Percentiles rank a stretch among this genome's conserved stretches.
Conservation (phyloP, 345 rosid genomes). For the Euphorbia peplus region DNA sequence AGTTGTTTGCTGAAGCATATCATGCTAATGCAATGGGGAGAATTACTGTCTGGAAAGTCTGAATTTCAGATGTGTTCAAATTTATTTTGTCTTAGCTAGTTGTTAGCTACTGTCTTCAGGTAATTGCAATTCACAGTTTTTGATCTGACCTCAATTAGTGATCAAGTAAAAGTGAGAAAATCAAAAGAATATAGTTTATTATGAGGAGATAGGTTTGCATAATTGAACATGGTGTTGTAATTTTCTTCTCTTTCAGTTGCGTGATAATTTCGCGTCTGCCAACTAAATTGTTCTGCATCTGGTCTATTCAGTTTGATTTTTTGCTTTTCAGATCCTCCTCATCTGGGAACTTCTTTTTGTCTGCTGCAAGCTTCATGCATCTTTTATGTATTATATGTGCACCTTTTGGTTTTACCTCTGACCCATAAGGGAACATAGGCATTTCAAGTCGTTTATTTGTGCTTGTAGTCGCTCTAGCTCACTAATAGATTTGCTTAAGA, state of each 20-base stretch:
- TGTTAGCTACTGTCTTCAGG: background rate
- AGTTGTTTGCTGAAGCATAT: background rate
- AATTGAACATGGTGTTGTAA: background rate
- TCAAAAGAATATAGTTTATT: background rate
- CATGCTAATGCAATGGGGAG: background rate
- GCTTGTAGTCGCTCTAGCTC: background rate
- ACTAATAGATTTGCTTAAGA: background rate
- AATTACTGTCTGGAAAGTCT: no score
- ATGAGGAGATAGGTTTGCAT: background rate
- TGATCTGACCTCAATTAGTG: background rate
- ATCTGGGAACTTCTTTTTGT: background rate
- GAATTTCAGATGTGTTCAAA: no score
- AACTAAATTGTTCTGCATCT: background rate
- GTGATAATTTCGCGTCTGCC: background rate
- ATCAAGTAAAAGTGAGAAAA: background rate
- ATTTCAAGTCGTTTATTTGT: background rate
- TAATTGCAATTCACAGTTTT: background rate
- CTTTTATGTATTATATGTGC: background rate
- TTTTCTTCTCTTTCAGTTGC: background rate
- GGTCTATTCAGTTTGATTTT: background rate
- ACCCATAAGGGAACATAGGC: background rate
- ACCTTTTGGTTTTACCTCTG: background rate
- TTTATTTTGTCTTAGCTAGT: background rate
- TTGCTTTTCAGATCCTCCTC: background rate
- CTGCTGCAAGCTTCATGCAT: background rate